Evolutionary conservation across 768 basidiomycete species (phyloP).

Genomic region (Tricholoma sp.): DNA sequence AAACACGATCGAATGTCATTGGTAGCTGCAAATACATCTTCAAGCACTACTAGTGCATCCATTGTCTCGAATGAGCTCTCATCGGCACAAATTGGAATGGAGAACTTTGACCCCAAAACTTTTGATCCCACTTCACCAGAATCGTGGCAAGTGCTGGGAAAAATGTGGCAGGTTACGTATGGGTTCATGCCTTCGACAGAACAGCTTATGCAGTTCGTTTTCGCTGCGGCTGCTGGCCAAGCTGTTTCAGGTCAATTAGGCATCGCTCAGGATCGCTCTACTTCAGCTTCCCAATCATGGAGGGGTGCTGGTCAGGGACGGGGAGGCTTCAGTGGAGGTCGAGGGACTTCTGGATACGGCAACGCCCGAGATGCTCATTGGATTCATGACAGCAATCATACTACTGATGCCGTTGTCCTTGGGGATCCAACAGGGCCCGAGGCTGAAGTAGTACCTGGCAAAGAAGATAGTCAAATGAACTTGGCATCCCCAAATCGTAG

Average conservation of each 20-base stretch:
- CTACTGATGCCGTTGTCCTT: conserved; percentile 56
- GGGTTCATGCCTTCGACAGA: conserved; percentile 68
- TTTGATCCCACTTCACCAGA: conserved; percentile 72
- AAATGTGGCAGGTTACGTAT: conserved; percentile 69
- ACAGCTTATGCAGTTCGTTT: conserved; percentile 71
- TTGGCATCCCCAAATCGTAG: conserved; percentile 9
- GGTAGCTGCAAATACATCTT: conserved; percentile 58
- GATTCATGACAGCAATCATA: conserved; percentile 26
- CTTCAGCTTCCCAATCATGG: conserved; percentile 17
- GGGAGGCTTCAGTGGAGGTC: conserved; percentile 30
- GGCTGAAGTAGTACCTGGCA: conserved; percentile 9
- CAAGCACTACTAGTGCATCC: conserved; percentile 39
- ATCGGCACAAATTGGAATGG: conserved; percentile 42
- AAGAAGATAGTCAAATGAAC: conserved; percentile 6
- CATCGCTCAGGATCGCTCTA: conserved; percentile 18
- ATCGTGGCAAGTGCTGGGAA: conserved; percentile 79
- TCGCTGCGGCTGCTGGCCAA: conserved; percentile 29
- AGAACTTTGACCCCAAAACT: conserved; percentile 61
- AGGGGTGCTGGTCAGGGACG: conserved; percentile 29
- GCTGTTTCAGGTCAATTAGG: conserved; percentile 16
- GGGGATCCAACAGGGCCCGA: conserved; percentile 35
- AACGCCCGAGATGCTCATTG: conserved; percentile 42
- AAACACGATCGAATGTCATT: conserved; percentile 43
- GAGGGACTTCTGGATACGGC: conserved; percentile 40
- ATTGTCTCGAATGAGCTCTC: conserved; percentile 30